These are phyloP conservation scores for Boletus sensibilis DNA, from an alignment of 768 basidiomycete species.

Conservation along the genomic window DNA sequence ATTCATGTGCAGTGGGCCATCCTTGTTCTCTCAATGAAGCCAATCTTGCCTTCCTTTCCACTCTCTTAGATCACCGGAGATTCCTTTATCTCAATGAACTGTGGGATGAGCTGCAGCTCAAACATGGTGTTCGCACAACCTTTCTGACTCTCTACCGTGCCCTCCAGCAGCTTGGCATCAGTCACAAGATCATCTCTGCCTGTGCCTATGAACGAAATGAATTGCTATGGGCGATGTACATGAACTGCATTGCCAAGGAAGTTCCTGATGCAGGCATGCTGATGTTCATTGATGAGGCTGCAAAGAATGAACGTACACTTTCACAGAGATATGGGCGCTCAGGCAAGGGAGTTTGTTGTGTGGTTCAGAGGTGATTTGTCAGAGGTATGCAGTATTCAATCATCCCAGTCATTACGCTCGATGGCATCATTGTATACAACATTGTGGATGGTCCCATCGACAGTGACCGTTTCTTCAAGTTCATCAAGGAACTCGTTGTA, in stretches of 20 bases:
- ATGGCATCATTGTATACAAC: constrained; percentile 20
- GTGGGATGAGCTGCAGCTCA: neutral
- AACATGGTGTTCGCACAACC: neutral
- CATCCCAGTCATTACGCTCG: constrained; percentile 12
- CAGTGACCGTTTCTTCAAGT: constrained; percentile 5
- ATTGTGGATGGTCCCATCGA: constrained; percentile 16
- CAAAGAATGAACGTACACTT: constrained; percentile 9
- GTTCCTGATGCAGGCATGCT: constrained; percentile 22
- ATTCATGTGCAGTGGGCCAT: neutral
- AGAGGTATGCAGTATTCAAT: constrained; percentile 10
- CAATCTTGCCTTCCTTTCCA: neutral
- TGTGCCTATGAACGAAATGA: constrained; percentile 13
- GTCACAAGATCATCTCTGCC: constrained; percentile 1
- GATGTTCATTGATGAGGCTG: constrained; percentile 24
- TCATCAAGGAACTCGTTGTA: constrained; percentile 11
- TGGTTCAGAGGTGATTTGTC: neutral
- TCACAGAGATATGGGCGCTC: neutral
- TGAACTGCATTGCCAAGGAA: constrained; percentile 12
- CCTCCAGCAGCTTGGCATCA: neutral
- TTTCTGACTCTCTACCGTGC: neutral
- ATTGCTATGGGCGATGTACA: neutral
- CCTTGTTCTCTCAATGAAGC: neutral
- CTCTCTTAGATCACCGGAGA: neutral
- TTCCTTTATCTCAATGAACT: constrained; percentile 1
- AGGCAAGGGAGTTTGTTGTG: neutral